Base-by-base conservation (phyloP, 2,329 filamentous ascomycete species). In the Phialemonium atrogriseum region DNA sequence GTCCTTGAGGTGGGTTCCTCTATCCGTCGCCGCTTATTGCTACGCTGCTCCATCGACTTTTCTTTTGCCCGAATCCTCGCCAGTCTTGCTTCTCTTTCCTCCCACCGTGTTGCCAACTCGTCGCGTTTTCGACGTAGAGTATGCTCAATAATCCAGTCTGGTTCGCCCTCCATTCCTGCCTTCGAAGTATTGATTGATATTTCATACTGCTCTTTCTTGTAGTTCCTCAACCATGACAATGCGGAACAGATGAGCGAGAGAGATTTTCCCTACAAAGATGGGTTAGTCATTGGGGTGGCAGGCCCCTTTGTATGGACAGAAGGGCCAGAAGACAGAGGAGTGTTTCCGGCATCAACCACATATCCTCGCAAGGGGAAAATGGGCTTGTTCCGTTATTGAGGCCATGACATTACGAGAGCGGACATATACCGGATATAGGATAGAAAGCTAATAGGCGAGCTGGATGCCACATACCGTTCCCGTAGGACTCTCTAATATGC, bases 401-500 rank as follows among this genome's bases (percentile, higher is more conserved):
- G n/a, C n/a, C n/a, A n/a, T n/a, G n/a, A n/a, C n/a, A n/a, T n/a
- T n/a, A n/a, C n/a, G n/a, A n/a, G n/a, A n/a, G n/a, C n/a, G n/a
- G n/a, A n/a, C n/a, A n/a, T n/a, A n/a, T n/a, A n/a, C n/a, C n/a
- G n/a, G n/a, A n/a, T n/a, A n/a, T n/a, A n/a, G n/a, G n/a, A n/a
- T n/a, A n/a, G n/a, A n/a, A n/a, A n/a, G n/a, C n/a, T n/a, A n/a
- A n/a, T n/a, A n/a, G n/a, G n/a, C n/a, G 15, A 18, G 23, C 10
- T 8, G 21, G 18, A 7, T 15, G 8, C 10, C 4, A 56, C 59
- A 42, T 51, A 71, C 70, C 40, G 76, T 82, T 55, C 88, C 88
- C 24, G 88, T 95, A n/a, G 88, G 88, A 27, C 85, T 94, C 52
- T 95, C 88, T 27, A 95, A 79, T 25, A 95, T 87, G 18, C 84